A percentile compares a stretch with the other conserved stretches of the same genome.
Evolutionary conservation across 257 asterid species (phyloP).

Genomic region (Lithospermum erythrorhizon): DNA sequence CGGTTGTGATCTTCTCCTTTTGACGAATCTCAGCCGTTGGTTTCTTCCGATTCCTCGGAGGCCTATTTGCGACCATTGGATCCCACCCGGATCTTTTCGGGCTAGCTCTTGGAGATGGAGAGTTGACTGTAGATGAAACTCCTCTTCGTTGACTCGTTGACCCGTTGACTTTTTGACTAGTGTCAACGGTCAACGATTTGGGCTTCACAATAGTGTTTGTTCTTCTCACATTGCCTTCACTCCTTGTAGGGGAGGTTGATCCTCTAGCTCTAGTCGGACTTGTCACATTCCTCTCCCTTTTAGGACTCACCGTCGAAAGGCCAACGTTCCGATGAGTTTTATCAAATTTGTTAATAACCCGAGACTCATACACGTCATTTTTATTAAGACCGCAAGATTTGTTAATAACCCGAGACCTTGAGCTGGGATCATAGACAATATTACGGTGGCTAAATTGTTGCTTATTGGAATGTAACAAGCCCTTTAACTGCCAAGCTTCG

Average conservation of each 20-base stretch:
- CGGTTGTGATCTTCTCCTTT: conserved; percentile 38
- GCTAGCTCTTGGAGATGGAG: conserved; percentile 50
- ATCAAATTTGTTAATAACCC: not conserved
- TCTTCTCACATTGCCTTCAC: conserved; percentile 38
- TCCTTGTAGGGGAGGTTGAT: conserved; percentile 31
- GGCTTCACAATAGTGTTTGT: conserved; percentile 47
- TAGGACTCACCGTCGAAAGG: conserved; percentile 41
- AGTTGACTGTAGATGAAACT: conserved; percentile 29
- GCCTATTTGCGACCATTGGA: conserved; percentile 24
- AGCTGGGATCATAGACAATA: conserved; percentile 7
- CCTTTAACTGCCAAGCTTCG: conserved; percentile 90
- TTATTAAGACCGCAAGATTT: no score
- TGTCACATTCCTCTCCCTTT: conserved; percentile 32
- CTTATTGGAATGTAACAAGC: conserved; percentile 56
- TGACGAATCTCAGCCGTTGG: conserved; percentile 26
- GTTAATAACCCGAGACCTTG: not conserved
- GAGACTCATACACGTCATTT: no score
- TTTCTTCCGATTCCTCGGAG: conserved; percentile 39
- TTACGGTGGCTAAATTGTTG: conserved; percentile 7
- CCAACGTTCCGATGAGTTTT: conserved; percentile 25
- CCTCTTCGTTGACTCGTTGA: conserved; percentile 31
- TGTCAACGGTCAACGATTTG: conserved; percentile 48
- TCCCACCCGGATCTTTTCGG: conserved; percentile 35
- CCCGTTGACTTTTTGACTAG: conserved; percentile 35
- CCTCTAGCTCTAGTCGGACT: conserved; percentile 42